A percentile compares a stretch with the other conserved stretches of the same genome.
Conservation (phyloP, 352 stramenopile genomes). For the Globisporangium spinosum region DNA sequence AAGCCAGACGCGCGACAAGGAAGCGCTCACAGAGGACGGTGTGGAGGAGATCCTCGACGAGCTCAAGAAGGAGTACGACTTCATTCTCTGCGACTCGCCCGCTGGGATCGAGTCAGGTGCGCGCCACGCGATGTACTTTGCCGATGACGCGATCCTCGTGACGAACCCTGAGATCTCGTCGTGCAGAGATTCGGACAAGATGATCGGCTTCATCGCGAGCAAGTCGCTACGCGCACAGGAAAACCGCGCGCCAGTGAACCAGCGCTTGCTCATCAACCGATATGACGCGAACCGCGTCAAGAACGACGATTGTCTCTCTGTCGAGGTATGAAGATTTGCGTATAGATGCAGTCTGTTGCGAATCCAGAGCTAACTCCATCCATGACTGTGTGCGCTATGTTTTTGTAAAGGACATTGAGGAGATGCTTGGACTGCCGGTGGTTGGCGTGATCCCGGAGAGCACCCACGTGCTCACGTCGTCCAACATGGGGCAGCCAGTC, state of each 20-base stretch:
- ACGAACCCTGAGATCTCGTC: slow-evolving; percentile 93
- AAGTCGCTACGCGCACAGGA: slow-evolving; percentile 85
- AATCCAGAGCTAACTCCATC: neutral
- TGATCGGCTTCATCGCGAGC: slow-evolving; percentile 93
- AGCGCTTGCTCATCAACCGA: slow-evolving; percentile 89
- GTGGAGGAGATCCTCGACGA: slow-evolving; percentile 85
- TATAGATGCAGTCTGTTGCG: neutral
- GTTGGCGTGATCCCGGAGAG: slow-evolving; percentile 91
- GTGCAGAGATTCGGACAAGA: slow-evolving; percentile 93
- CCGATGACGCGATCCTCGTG: slow-evolving; percentile 91
- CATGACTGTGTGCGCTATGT: neutral
- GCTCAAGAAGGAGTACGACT: slow-evolving; percentile 83
- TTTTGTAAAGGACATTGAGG: slow-evolving; percentile 78
- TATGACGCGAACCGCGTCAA: slow-evolving; percentile 89
- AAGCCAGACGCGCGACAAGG: slow-evolving; percentile 90
- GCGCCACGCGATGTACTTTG: slow-evolving; percentile 92
- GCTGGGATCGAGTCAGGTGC: slow-evolving; percentile 89
- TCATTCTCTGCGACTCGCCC: slow-evolving; percentile 89
- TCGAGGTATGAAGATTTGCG: slow-evolving; percentile 46
- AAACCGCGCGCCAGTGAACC: slow-evolving; percentile 62
- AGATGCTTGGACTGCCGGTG: slow-evolving; percentile 89
- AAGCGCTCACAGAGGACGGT: slow-evolving; percentile 85
- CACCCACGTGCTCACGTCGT: slow-evolving; percentile 88
- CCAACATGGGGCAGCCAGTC: slow-evolving; percentile 91
- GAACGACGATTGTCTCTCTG: slow-evolving; percentile 87